A percentile compares a stretch with the other conserved stretches of the same genome.
Conservation (phyloP, 1,139 yeast species). For the Sugiyamaella castrensis region DNA sequence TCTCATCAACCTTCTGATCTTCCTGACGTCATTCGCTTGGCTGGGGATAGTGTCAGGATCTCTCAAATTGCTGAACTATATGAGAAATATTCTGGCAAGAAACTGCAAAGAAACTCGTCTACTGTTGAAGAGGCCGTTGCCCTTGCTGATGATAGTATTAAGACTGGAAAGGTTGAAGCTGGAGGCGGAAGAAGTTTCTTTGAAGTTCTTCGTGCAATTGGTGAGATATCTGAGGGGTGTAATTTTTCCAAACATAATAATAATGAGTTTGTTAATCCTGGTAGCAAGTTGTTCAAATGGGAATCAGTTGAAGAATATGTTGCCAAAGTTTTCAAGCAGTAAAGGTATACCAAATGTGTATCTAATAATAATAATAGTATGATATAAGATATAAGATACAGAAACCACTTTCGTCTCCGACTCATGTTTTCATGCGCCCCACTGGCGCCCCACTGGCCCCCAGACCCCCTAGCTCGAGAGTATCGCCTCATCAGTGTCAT, state of each 20-base stretch:
- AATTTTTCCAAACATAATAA: slow-evolving; percentile 38
- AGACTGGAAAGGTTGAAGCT: slow-evolving; percentile 8
- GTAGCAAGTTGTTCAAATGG: slow-evolving; percentile 50
- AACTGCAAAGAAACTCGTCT: slow-evolving; percentile 35
- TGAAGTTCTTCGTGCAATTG: slow-evolving; percentile 3
- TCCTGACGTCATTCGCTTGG: slow-evolving; percentile 48
- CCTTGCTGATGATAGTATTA: slow-evolving; percentile 33
- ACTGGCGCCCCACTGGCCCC: no score
- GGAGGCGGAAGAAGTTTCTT: not conserved
- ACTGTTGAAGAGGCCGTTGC: slow-evolving; percentile 39
- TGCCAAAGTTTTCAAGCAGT: not conserved
- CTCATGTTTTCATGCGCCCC: no score
- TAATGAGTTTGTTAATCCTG: slow-evolving; percentile 55
- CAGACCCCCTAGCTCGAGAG: no score
- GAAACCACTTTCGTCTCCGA: no score
- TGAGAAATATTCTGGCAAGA: slow-evolving; percentile 43
- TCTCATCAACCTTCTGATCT: slow-evolving; percentile 41
- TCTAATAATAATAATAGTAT: no score
- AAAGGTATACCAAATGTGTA: no score
- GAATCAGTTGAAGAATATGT: slow-evolving; percentile 26
- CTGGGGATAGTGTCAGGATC: slow-evolving; percentile 43
- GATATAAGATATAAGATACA: no score
- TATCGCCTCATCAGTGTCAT: no score
- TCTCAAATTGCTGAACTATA: slow-evolving; percentile 44
- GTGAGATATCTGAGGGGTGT: slow-evolving; percentile 33